A percentile compares a stretch with the other conserved stretches of the same genome.
Evolutionary conservation across 2,329 filamentous ascomycete species (phyloP).

Genomic region (Aspergillus flavus): DNA sequence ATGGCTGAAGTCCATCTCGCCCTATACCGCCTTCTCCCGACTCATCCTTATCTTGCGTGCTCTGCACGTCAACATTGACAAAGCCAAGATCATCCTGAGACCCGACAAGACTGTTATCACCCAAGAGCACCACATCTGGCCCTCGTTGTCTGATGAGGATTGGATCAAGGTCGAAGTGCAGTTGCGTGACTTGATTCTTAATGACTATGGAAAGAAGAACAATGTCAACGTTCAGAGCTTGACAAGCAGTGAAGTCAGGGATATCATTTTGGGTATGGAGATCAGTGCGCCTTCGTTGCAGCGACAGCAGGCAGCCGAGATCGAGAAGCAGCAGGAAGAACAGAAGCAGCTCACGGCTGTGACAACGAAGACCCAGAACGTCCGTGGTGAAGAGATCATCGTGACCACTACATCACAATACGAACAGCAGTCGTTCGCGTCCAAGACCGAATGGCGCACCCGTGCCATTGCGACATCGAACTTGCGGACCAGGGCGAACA

Average conservation of each 20-base stretch:
- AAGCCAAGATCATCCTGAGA: constrained; percentile 91
- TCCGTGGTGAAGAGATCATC: constrained; percentile 95
- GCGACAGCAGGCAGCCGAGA: constrained; percentile 95
- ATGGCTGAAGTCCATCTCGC: constrained; percentile 97
- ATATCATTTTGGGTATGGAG: constrained; percentile 99
- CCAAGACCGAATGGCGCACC: constrained; percentile 98
- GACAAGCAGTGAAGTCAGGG: constrained; percentile 94
- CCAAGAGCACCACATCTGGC: constrained; percentile 99
- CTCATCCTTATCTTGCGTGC: constrained; percentile 91
- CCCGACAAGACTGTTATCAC: constrained; percentile 99
- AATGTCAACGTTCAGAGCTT: constrained; percentile 98
- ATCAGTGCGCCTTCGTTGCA: constrained; percentile 98
- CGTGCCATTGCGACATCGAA: constrained; percentile 96
- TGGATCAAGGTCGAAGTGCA: constrained; percentile 99
- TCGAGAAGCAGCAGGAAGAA: constrained; percentile 98
- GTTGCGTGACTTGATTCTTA: constrained; percentile 90
- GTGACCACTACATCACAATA: constrained; percentile 98
- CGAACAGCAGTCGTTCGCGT: constrained; percentile 95
- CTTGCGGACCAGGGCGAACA: constrained; percentile 88
- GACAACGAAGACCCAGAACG: constrained; percentile 97
- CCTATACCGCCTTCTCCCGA: constrained; percentile 97
- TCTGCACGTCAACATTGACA: constrained; percentile 96
- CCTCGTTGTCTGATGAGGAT: constrained; percentile 87
- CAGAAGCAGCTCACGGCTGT: constrained; percentile 95
- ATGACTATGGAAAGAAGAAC: constrained; percentile 99